Base-by-base conservation (phyloP, 768 basidiomycete species). In the Infundibulicybe gibba region DNA sequence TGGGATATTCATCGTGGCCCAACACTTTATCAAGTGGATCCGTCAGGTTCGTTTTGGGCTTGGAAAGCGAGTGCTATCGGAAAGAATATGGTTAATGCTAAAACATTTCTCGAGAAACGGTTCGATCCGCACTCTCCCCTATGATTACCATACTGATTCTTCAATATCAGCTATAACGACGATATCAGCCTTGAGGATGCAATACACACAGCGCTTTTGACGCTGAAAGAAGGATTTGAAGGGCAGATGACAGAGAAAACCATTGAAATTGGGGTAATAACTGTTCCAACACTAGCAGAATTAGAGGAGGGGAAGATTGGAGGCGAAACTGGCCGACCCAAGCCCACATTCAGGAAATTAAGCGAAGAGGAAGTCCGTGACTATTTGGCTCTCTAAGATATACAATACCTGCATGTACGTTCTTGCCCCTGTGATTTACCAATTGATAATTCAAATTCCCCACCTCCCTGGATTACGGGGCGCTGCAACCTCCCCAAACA, bases 181-280 rank as follows among this genome's bases (percentile, higher is more conserved):
- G 95, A 98, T 61, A 95, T 99, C 63, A 97, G 94, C 59, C 73
- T 98, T 48, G 95, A 97, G 70, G 97, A 97, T 65, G 97, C 95
- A 31, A 98, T 98, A 54, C 97, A 99, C 68, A 99, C 97, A 11
- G 97, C 97, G 31, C 81, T 99, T 21, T 70, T 99, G 54, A 99
- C 97, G 32, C 75, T 98, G 54, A 98, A 99, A 70, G 97, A 98
- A 70, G 94, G 97, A 3, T 99, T 98, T 59, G 97, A 99, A 68
- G 97, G 97, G n/a, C 91, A 97, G 63, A 97, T 99, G 95, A 97
- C 95, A 21, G 97, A 97, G 71, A 94, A 97, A 75, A 99, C 97
- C 40, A 97, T 99, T 61, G 97, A 99, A 71, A 92, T 99, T 43
- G 97, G 97, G 31, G 85, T 99, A 34, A 81, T 98, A 53, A 95